phyloP scores from a whole-genome alignment of 371 early-diverging fungal species.

The Lichtheimia ornata region DNA sequence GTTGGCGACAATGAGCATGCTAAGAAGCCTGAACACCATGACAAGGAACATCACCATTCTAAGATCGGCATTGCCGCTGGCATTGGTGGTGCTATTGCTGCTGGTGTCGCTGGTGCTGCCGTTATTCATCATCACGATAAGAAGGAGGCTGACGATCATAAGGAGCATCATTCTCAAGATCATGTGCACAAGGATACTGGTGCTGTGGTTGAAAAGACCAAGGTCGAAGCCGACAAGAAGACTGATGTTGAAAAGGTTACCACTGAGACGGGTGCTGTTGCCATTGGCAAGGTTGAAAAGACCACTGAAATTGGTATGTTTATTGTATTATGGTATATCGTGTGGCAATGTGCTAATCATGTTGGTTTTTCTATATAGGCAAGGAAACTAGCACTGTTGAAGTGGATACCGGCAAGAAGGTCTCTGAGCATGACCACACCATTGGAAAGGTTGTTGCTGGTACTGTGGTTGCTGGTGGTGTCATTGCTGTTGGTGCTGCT shows the following conservation, averaged over 20 bases:
- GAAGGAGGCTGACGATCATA: neutral
- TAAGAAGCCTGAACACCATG: neutral
- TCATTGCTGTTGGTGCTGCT: constrained; percentile 8
- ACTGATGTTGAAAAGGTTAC: neutral
- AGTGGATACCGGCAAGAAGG: constrained; percentile 21
- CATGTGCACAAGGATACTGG: neutral
- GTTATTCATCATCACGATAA: neutral
- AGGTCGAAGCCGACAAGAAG: neutral
- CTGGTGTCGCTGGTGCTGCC: neutral
- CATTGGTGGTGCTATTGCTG: neutral
- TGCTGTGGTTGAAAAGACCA: neutral
- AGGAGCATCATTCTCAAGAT: neutral
- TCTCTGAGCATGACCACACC: constrained; percentile 6
- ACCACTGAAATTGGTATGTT: neutral
- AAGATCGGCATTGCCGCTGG: neutral
- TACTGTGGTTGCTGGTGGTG: constrained; percentile 4
- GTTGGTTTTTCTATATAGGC: too few relatives aligned
- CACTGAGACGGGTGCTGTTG: too few relatives aligned
- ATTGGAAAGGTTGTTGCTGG: constrained; percentile 7
- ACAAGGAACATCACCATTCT: neutral
- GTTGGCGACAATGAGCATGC: too few relatives aligned
- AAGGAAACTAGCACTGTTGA: neutral
- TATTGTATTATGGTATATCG: neutral
- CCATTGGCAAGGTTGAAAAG: neutral
- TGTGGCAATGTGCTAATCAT: too few relatives aligned